These are phyloP conservation scores for Venturia oleaginea DNA, from an alignment of 2,329 filamentous ascomycete species.

Conservation along the genomic window DNA sequence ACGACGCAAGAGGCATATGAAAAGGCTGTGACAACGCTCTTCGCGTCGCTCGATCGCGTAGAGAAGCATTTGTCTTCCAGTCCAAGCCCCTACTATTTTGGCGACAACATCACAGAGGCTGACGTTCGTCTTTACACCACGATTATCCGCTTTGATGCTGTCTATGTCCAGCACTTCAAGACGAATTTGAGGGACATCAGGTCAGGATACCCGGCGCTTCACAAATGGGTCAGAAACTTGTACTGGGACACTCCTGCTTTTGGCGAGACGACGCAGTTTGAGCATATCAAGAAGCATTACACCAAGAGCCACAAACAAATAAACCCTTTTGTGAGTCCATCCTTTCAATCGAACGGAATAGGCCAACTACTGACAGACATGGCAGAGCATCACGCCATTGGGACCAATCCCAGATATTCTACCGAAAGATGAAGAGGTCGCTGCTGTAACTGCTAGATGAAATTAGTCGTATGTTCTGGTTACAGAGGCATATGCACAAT, in stretches of 20 bases:
- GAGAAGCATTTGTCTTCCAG: constrained; percentile 34
- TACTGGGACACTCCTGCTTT: constrained; percentile 82
- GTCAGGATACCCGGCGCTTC: constrained; percentile 69
- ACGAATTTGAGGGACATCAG: constrained; percentile 81
- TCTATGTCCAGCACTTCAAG: constrained; percentile 54
- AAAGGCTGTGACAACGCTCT: constrained; percentile 37
- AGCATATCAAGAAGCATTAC: constrained; percentile 85
- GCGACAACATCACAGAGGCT: constrained; percentile 38
- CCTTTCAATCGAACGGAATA: not conserved
- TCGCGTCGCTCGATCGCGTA: constrained; percentile 39
- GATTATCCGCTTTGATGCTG: constrained; percentile 51
- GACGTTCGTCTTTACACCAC: constrained; percentile 48
- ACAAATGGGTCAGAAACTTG: constrained; percentile 71
- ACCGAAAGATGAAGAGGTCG: constrained; percentile 67
- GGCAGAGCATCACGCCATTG: constrained; percentile 63
- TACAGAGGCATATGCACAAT: not conserved
- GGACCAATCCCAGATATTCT: constrained; percentile 79
- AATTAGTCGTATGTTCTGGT: not conserved
- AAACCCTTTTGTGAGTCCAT: constrained; percentile 41
- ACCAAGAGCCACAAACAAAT: constrained; percentile 58
- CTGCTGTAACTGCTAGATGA: constrained; percentile 35
- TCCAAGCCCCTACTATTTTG: constrained; percentile 39
- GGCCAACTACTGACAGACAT: not conserved
- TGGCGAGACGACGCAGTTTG: constrained; percentile 74
- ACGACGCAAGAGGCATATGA: constrained; percentile 44